A percentile compares a stretch with the other conserved stretches of the same genome.
Evolutionary conservation across 192 early-diverging fungal species (phyloP).

Genomic region (Coemansia interrupta): DNA sequence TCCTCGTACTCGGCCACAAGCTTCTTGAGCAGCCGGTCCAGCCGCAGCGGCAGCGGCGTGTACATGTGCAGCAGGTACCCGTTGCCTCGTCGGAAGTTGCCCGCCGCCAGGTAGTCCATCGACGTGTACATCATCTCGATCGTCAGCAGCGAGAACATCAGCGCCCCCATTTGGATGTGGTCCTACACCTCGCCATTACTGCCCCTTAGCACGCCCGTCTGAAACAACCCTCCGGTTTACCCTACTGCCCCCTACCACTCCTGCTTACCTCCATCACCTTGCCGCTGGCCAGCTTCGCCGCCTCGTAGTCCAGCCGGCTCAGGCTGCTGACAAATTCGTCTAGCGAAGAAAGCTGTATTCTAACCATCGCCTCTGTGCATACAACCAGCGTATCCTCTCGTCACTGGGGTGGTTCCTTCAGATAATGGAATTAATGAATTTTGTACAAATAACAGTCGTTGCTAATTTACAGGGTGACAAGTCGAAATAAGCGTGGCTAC

Average conservation of each 20-base stretch:
- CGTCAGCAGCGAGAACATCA: conserved; percentile 52
- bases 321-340: conserved; percentile 45
- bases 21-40: conserved; percentile 33
- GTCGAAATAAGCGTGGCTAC: neutral
- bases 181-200: conserved; percentile 18
- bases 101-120: conserved; percentile 49
- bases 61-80: conserved; percentile 43
- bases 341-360: conserved; percentile 41
- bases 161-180: conserved; percentile 46
- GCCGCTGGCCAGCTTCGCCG: conserved; percentile 43
- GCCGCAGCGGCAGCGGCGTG: conserved; percentile 26
- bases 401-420: too few relatives aligned
- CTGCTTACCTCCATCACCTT: conserved; percentile 51
- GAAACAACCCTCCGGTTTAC: too few relatives aligned
- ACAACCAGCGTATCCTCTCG: too few relatives aligned
- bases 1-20: conserved; percentile 37
- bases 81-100: conserved; percentile 45
- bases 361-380: conserved; percentile 23
- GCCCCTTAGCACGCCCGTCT: neutral
- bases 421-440: too few relatives aligned
- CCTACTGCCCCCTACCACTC: neutral
- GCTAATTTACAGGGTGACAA: neutral
- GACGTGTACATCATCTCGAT: conserved; percentile 54
- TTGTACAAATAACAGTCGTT: too few relatives aligned
- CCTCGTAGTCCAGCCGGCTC: conserved; percentile 49